Evolutionary conservation across 352 stramenopile genomes (phyloP).

Genomic region (Bremia lactucae): DNA sequence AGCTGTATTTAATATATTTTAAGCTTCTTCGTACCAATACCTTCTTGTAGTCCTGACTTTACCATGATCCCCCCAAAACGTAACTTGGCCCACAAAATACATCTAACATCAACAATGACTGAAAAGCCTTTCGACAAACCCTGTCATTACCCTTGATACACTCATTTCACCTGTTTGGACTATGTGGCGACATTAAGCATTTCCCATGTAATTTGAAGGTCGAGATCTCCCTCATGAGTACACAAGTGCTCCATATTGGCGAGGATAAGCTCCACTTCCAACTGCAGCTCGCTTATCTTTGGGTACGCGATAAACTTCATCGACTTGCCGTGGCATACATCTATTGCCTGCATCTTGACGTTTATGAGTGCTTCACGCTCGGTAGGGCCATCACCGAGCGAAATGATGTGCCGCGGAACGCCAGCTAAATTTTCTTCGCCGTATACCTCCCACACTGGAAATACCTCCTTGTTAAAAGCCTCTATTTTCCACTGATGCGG

Average conservation of each 20-base stretch:
- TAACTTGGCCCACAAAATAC: no score
- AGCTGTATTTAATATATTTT: no score
- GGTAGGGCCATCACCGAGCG: conserved; percentile 71
- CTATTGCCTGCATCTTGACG: conserved; percentile 74
- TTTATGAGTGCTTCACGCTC: conserved; percentile 79
- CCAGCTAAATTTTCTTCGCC: conserved; percentile 32
- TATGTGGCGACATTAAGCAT: conserved; percentile 55
- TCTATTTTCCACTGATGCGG: conserved; percentile 83
- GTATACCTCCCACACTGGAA: conserved; percentile 63
- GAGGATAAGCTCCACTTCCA: conserved; percentile 73
- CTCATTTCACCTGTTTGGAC: conserved; percentile 9
- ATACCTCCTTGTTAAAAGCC: conserved; percentile 82
- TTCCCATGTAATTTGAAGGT: conserved; percentile 80
- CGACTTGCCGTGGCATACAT: conserved; percentile 74
- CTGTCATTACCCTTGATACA: no score
- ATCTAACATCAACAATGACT: no score
- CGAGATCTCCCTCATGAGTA: conserved; percentile 70
- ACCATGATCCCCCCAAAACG: no score
- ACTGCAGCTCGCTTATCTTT: conserved; percentile 70
- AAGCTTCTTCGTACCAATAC: no score
- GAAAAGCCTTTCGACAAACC: no score
- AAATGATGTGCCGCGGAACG: conserved; percentile 69
- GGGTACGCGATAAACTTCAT: conserved; percentile 85
- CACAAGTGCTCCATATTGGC: conserved; percentile 75
- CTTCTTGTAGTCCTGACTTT: no score